Evolutionary conservation across 768 basidiomycete species (phyloP), one percentile per base, ranked within the genome.

Genomic region (Leccinum uliginosum): DNA sequence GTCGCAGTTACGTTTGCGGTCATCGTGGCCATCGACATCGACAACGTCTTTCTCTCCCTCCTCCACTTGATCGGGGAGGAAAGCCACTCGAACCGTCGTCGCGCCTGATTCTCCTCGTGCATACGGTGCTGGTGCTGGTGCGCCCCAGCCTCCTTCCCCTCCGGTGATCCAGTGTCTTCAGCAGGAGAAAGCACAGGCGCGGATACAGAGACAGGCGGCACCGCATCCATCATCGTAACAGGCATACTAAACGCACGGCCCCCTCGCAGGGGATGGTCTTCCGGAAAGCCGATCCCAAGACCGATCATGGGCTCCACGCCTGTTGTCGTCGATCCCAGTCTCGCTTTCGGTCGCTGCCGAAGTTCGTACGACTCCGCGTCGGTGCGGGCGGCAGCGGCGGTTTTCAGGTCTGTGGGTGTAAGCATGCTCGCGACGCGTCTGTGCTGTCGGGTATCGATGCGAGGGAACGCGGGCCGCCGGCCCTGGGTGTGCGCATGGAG

Each of bases 251-350:
- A 60, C 6, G 62, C 58, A 0, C 69, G 68, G 44, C 47, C 32
- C 34, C 15, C 3, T 3, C 54, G 59, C 5, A 62, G 43, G 9
- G 59, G 67, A 17, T 71, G 65, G 23, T 53, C 58, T 38, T 66
- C 62, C 17, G 68, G 69, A 50, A 71, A 64, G 10, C 67, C 65
- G 30, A 69, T 60, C 27, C 67, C 69, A 8, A 69, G 58, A 24
- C 69, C 69, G 32, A 68, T n/a, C n/a, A n/a, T 35, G 11, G 48
- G 65, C 34, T 55, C 58, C 43, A 19, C n/a, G 19, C 10, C 43
- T 3, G 4, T 44, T 5, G 34, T 3, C 15, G 34, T 17, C 1
- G 34, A 15, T 35, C 15, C 34, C 34, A 35, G 34, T 17, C 34
- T 35, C 34, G 34, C 3, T 8, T 35, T 35, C 15, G 34, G 3